Conservation (phyloP, 2,329 filamentous ascomycete genomes). For the Trichoderma atrobrunneum region DNA sequence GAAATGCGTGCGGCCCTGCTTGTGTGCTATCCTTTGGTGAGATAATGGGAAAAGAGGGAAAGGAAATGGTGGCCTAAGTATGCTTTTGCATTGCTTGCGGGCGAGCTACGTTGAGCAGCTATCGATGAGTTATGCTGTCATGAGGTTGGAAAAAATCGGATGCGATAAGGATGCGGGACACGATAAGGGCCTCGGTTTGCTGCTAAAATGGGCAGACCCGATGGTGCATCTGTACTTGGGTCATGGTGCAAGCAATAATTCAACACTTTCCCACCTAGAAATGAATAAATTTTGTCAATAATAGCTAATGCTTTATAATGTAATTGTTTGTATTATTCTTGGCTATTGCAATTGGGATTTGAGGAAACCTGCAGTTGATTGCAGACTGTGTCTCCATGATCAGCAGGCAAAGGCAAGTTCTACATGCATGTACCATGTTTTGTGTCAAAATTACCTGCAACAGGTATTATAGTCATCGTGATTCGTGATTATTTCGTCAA, state of each 20-base stretch:
- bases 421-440: neutral
- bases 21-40: neutral
- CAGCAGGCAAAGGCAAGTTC: neutral
- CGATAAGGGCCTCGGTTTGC: constrained; percentile 21
- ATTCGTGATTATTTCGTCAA: neutral
- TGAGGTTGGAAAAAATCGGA: constrained; percentile 23
- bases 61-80: neutral
- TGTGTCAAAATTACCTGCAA: neutral
- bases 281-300: neutral
- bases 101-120: neutral
- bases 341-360: neutral
- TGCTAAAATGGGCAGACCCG: neutral
- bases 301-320: neutral
- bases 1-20: neutral
- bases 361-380: neutral
- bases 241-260: neutral
- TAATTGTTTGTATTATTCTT: neutral
- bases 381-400: neutral
- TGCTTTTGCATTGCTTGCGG: neutral
- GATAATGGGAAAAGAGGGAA: neutral
- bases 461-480: neutral
- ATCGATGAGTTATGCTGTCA: neutral
- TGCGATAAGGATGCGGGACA: constrained; percentile 26
- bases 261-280: neutral
- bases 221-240: neutral